phyloP scores from a whole-genome alignment of 1,284 basidiomycete species.

The Anthracocystis setariae region DNA sequence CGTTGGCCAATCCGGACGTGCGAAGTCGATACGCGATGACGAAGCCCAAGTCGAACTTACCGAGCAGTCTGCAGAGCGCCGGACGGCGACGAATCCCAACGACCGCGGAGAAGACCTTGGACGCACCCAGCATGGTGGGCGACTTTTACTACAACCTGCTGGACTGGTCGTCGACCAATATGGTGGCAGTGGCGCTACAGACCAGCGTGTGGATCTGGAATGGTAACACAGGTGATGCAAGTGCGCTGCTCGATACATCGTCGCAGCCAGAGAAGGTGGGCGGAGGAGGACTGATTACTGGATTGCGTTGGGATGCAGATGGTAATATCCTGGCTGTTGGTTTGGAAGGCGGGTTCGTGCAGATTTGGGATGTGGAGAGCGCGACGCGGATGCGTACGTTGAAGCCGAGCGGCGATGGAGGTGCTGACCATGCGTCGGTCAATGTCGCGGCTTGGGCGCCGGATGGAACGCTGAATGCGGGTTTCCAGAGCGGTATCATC shows the following conservation, averaged over 20 bases:
- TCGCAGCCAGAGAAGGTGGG: conserved; percentile 63
- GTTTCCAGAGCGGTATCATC: conserved; percentile 63
- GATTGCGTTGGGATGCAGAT: conserved; percentile 86
- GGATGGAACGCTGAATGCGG: conserved; percentile 61
- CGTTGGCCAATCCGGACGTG: conserved; percentile 66
- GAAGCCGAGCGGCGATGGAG: conserved; percentile 60
- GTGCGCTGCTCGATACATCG: conserved; percentile 72
- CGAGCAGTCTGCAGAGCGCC: conserved; percentile 59
- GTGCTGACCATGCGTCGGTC: conserved; percentile 57
- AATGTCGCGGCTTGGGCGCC: conserved; percentile 62
- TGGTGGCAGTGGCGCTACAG: conserved; percentile 68
- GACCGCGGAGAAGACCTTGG: conserved; percentile 87
- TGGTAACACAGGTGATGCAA: conserved; percentile 86
- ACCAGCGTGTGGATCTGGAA: conserved; percentile 74
- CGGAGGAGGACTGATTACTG: conserved; percentile 73
- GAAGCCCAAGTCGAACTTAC: conserved; percentile 57
- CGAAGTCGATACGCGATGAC: conserved; percentile 58
- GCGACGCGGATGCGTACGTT: conserved; percentile 81
- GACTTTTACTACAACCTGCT: conserved; percentile 98
- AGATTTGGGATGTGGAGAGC: conserved; percentile 92
- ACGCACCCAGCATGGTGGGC: conserved; percentile 92
- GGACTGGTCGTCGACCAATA: conserved; percentile 86
- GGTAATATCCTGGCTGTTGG: conserved; percentile 88
- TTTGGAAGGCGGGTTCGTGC: conserved; percentile 83
- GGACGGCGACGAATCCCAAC: conserved; percentile 82